phyloP scores from a whole-genome alignment of 495 filamentous ascomycete species.

The Aspergillus ostianus region DNA sequence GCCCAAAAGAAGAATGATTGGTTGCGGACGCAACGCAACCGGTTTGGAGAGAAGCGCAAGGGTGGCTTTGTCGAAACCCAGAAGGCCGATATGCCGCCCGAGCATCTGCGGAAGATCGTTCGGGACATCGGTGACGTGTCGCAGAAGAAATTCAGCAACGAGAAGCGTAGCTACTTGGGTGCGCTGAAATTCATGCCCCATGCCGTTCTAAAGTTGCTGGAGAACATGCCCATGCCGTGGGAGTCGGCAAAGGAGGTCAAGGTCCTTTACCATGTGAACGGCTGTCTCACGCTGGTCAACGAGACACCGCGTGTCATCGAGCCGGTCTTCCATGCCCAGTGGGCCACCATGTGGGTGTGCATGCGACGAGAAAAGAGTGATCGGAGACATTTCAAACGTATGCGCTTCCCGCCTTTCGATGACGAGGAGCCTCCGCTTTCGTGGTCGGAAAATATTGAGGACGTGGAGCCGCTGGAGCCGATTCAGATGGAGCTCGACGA shows the following conservation, averaged over 20 bases:
- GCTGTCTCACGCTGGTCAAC: constrained; percentile 95
- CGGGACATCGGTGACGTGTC: constrained; percentile 99
- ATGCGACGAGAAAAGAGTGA: constrained; percentile 99
- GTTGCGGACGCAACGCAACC: constrained; percentile 86
- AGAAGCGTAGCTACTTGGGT: constrained; percentile 97
- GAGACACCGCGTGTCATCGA: constrained; percentile 97
- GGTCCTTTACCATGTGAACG: constrained; percentile 97
- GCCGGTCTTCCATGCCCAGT: constrained; percentile 97
- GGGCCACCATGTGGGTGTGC: constrained; percentile 98
- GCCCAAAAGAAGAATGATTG: constrained; percentile 99
- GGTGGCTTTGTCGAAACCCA: constrained; percentile 95
- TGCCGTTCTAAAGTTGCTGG: constrained; percentile 95
- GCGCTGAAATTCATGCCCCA: constrained; percentile 99
- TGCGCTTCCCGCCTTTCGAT: constrained; percentile 98
- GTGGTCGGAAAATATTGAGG: constrained; percentile 98
- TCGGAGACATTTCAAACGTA: constrained; percentile 93
- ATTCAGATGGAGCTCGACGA: constrained; percentile 99
- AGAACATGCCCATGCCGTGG: constrained; percentile 99
- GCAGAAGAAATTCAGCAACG: constrained; percentile 98
- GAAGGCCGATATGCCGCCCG: constrained; percentile 98
- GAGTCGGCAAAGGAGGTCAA: constrained; percentile 94
- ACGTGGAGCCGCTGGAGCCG: constrained; percentile 95
- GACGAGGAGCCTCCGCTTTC: constrained; percentile 97
- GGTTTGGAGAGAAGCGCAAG: constrained; percentile 96
- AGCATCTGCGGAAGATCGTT: constrained; percentile 97